phyloP scores from a whole-genome alignment of 176 grass and related monocot genomes.

The Dendrocalamus sinicus region DNA sequence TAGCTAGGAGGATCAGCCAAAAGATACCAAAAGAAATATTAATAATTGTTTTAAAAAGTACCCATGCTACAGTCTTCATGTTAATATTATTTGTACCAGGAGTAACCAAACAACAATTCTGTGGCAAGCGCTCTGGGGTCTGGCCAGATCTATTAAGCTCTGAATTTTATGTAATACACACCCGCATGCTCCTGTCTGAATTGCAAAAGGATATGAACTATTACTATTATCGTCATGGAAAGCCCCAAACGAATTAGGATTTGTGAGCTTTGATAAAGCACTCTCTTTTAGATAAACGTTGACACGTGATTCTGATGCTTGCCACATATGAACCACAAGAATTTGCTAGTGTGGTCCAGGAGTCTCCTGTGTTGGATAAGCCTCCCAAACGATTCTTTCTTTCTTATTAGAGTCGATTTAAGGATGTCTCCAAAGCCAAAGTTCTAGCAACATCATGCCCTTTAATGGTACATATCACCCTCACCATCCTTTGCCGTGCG shows the following conservation, averaged over 20 bases:
- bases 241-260: not conserved
- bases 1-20: not conserved
- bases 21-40: not conserved
- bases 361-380: not conserved
- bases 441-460: not conserved
- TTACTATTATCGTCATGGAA: not conserved
- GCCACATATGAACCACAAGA: not conserved
- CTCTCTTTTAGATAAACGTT: not conserved
- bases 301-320: conserved; percentile 12
- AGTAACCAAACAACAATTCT: not conserved
- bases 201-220: not conserved
- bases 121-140: not conserved
- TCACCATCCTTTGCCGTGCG: conserved; percentile 13
- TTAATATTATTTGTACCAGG: not conserved
- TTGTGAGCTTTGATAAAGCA: conserved; percentile 2
- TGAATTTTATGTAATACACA: not conserved
- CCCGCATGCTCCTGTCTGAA: not conserved
- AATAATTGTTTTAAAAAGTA: not conserved
- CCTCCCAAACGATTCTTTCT: conserved; percentile 13
- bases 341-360: conserved; percentile 16
- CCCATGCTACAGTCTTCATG: not conserved
- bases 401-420: conserved; percentile 39
- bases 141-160: no score
- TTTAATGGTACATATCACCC: not conserved
- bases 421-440: conserved; percentile 37